A percentile compares a stretch with the other conserved stretches of the same genome.
Conservation (phyloP, 2,329 filamentous ascomycete genomes). For the Cytospora mali region DNA sequence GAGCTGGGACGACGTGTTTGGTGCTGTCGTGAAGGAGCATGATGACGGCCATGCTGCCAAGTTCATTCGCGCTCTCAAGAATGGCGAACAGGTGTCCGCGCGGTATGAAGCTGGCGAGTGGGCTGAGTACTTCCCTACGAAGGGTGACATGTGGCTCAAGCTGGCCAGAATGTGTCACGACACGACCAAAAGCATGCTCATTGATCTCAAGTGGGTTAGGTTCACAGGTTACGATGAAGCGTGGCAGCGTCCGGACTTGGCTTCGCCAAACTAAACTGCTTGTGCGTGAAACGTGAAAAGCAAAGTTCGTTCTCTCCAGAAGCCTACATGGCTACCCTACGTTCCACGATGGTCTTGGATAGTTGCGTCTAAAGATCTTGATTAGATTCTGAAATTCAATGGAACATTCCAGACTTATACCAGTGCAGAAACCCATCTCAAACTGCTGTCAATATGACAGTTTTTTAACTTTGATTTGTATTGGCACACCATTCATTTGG, state of each 20-base stretch:
- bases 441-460: too few species aligned
- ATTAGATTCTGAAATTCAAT: too few species aligned
- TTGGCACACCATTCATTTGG: too few species aligned
- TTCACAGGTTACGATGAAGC: neutral
- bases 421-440: too few species aligned
- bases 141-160: conserved; percentile 53
- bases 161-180: conserved; percentile 4
- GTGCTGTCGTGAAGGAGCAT: conserved; percentile 30
- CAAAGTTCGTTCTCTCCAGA: too few species aligned
- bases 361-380: too few species aligned
- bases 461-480: too few species aligned
- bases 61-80: conserved; percentile 39
- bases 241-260: neutral
- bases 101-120: conserved; percentile 30
- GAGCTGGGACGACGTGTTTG: conserved; percentile 36
- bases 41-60: conserved; percentile 42
- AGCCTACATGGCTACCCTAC: too few species aligned
- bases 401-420: too few species aligned
- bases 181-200: neutral
- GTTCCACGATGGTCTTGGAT: too few species aligned
- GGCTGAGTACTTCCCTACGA: conserved; percentile 52
- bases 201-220: neutral
- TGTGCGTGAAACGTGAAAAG: too few species aligned
- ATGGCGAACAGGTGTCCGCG: conserved; percentile 33
- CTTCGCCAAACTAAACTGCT: neutral